Conservation (phyloP, 768 basidiomycete genomes). For the Tricholoma bakamatsutake region DNA sequence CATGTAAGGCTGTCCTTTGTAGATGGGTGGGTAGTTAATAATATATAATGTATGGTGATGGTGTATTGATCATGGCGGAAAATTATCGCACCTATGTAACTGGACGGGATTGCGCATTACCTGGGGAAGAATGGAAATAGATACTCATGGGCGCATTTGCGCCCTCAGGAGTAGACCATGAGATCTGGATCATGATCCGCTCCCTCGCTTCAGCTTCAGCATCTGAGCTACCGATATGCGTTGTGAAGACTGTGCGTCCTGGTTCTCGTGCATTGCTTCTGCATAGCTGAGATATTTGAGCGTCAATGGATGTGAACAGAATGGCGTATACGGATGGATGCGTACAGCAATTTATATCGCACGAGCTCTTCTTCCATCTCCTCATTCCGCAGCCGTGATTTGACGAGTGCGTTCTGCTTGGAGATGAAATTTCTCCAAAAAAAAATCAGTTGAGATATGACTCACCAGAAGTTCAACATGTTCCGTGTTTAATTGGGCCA, state of each 20-base stretch:
- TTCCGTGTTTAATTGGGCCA: slow-evolving; percentile 77
- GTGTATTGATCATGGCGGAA: background rate
- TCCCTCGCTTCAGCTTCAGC: slow-evolving; percentile 37
- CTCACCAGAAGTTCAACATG: slow-evolving; percentile 72
- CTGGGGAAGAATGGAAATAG: background rate
- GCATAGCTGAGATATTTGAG: slow-evolving; percentile 37
- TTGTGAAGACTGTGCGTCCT: slow-evolving; percentile 64
- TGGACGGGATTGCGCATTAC: background rate
- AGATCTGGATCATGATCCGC: slow-evolving; percentile 16
- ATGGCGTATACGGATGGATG: slow-evolving; percentile 10
- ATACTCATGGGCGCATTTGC: background rate
- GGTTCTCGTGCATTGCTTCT: slow-evolving; percentile 74
- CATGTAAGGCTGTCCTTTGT: background rate
- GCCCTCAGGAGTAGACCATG: background rate
- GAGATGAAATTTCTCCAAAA: background rate
- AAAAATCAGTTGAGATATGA: background rate
- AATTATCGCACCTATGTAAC: background rate
- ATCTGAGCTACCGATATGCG: slow-evolving; percentile 49
- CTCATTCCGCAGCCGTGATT: slow-evolving; percentile 81
- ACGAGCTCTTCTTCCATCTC: slow-evolving; percentile 93
- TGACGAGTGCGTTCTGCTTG: slow-evolving; percentile 84
- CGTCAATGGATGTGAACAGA: background rate
- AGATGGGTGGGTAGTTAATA: background rate
- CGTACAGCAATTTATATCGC: slow-evolving; percentile 86
- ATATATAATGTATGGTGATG: background rate